These are phyloP conservation scores for Syzygium jambos DNA, from an alignment of 345 rosid species.

Conservation along the genomic window DNA sequence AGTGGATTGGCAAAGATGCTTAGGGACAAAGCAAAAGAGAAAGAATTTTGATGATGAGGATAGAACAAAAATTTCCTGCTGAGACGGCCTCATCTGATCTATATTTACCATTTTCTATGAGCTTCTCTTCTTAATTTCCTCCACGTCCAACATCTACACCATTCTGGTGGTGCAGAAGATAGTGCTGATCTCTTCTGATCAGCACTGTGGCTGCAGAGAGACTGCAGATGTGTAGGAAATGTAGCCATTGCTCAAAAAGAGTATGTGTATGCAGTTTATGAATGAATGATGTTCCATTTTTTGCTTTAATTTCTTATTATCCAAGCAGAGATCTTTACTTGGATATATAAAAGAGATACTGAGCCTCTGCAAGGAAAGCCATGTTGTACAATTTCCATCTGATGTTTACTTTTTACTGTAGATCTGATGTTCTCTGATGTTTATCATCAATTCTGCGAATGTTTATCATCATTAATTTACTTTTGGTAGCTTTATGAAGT, in stretches of 20 bases:
- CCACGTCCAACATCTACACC: neutral
- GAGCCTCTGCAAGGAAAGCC: neutral
- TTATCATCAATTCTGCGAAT: neutral
- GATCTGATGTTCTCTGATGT: neutral
- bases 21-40: neutral
- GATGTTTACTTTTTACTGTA: too few species aligned
- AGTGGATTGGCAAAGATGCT: neutral
- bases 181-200: neutral
- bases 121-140: neutral
- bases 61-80: neutral
- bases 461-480: neutral
- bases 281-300: neutral
- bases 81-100: neutral
- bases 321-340: too few species aligned
- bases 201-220: neutral
- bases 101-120: neutral
- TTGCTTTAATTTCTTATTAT: neutral
- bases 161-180: too few species aligned
- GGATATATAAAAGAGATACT: neutral
- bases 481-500: neutral
- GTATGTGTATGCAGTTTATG: neutral
- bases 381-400: neutral
- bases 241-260: neutral
- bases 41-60: neutral
- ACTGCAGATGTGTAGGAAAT: neutral